Base-by-base conservation (phyloP, 257 asterid genomes). In the Plectranthus barbatus region DNA sequence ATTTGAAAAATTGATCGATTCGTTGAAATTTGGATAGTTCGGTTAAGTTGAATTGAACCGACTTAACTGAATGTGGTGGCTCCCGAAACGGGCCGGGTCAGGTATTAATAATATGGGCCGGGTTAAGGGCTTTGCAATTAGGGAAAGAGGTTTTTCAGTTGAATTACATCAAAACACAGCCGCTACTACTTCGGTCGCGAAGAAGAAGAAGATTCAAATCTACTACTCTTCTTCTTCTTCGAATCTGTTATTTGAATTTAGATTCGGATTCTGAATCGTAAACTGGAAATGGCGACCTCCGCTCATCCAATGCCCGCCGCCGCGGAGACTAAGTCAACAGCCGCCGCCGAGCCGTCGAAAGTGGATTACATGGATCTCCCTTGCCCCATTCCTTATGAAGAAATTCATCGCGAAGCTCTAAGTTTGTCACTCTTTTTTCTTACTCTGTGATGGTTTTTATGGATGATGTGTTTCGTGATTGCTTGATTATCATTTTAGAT, bases 361-460 rank as follows among this genome's bases (percentile, higher is more conserved):
- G 82, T 79, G 45, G 95, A 91, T 75, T 91, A 81, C 77, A 13
- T 81, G 34, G 73, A 88, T 73, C 86, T 88, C 36, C 98, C 98
- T 67, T 88, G 94, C 71, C 98, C 98, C 46, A 83, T 91, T 60
- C 93, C 98, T 4, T 86, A 88, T 59, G 98, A 91, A 74, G 98
- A 91, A 68, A 88, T 91, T 56, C 98, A 91, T 70, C 96, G 98
- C 37, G 98, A 91, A 84, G 90, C 94, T 72, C 76, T 84, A 78
- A 88, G 98, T 91, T 68, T 61, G 87, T 84, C 64, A 46, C 76
- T 60, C 67, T 19, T 39, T 50, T 41, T 52, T 5, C 13, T 55
- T 5, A 8, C 11, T 56, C 23, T 9, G 9, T 7, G 19, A 6
- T 12, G 19, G 19, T 3, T 26, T 41, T 12, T 42, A 8, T 21